Percentiles rank a stretch among this genome's conserved stretches.
Conservation (phyloP, 2,329 filamentous ascomycete species). For the Alternaria rosae region DNA sequence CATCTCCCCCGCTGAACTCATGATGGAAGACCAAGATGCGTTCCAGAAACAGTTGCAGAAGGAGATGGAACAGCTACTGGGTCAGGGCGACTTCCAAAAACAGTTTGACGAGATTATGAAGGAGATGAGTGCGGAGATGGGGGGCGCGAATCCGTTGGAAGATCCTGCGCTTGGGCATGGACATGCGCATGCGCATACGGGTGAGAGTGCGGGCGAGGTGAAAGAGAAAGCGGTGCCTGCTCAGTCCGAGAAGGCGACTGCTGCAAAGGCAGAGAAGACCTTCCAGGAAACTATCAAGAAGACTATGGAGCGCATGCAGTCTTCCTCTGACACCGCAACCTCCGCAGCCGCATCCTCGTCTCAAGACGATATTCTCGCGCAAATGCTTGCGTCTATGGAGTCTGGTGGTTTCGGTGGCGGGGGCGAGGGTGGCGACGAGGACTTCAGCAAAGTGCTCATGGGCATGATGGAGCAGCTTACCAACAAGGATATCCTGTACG, state of each 20-base stretch:
- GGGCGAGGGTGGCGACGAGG: conserved; percentile 73
- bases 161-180: conserved; percentile 26
- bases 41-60: conserved; percentile 87
- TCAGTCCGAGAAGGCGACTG: conserved; percentile 16
- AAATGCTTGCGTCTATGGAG: conserved; percentile 90
- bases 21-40: conserved; percentile 63
- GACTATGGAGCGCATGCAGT: conserved; percentile 96
- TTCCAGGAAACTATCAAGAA: conserved; percentile 93
- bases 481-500: conserved; percentile 97
- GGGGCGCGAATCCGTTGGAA: conserved; percentile 28
- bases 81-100: conserved; percentile 75
- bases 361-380: conserved; percentile 81
- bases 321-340: conserved; percentile 83
- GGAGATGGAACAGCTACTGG: conserved; percentile 85
- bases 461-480: conserved; percentile 99
- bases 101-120: conserved; percentile 82
- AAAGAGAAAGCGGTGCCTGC: conserved; percentile 13
- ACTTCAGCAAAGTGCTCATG: conserved; percentile 93
- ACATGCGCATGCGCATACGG: conserved; percentile 34
- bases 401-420: conserved; percentile 60
- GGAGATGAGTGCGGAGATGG: conserved; percentile 62
- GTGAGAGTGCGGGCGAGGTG: conserved; percentile 12
- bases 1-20: conserved; percentile 38
- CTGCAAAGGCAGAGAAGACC: conserved; percentile 64
- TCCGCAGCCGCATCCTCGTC: conserved; percentile 70